phyloP scores from a whole-genome alignment of 1,284 basidiomycete genomes.

The Trichosporon sp. region DNA sequence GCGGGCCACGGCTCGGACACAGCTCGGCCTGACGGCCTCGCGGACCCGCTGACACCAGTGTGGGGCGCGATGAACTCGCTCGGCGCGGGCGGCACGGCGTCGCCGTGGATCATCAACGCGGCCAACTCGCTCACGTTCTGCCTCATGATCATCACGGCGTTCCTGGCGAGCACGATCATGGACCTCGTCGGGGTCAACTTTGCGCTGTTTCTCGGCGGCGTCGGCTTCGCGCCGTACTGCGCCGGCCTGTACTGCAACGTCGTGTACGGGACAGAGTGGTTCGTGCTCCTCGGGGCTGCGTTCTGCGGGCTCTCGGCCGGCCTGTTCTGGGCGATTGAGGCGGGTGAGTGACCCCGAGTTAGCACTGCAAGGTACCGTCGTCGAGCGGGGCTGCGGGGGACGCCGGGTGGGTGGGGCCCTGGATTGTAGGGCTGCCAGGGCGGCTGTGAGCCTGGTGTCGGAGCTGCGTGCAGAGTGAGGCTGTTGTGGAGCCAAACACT shows the following conservation, averaged over 20 bases:
- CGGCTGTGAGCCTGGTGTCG: too few species aligned
- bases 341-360: not conserved
- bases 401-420: not conserved
- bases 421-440: not conserved
- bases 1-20: too few species aligned
- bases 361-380: not conserved
- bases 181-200: constrained; percentile 10
- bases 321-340: constrained; percentile 35
- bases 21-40: not conserved
- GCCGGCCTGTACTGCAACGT: constrained; percentile 40
- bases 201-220: constrained; percentile 12
- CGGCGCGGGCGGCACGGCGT: constrained; percentile 40
- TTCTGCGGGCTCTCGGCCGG: constrained; percentile 37
- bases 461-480: not conserved
- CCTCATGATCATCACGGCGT: constrained; percentile 26
- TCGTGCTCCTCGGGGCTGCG: constrained; percentile 33
- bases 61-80: constrained; percentile 45
- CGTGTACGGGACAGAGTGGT: constrained; percentile 25
- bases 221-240: constrained; percentile 37
- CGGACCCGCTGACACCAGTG: not conserved
- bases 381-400: not conserved
- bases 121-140: constrained; percentile 44
- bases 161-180: constrained; percentile 2
- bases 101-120: constrained; percentile 38
- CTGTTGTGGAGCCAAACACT: not conserved